phyloP scores from a whole-genome alignment of 257 asterid species.

The Primulina tabacum region DNA sequence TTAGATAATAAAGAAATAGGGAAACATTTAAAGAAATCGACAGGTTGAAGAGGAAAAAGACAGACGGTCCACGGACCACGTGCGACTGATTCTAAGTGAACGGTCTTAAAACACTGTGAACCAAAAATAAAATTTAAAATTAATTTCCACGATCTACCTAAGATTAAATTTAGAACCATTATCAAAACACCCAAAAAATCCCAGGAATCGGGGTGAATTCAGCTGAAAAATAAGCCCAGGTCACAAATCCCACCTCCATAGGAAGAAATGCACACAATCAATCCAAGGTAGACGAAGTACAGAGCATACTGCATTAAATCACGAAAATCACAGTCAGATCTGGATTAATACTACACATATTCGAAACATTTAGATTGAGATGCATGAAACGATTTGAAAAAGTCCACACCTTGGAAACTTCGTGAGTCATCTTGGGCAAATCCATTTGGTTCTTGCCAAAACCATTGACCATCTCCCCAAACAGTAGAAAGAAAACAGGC shows the following conservation, averaged over 20 bases:
- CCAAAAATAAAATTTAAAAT: neutral
- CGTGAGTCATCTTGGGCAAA: constrained; percentile 63
- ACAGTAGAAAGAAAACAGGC: constrained; percentile 94
- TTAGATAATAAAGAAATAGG: constrained; percentile 42
- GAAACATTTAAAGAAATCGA: constrained; percentile 42
- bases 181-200: neutral
- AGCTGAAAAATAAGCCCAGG: constrained; percentile 17
- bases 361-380: neutral
- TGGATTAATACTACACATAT: constrained; percentile 10
- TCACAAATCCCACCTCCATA: constrained; percentile 82
- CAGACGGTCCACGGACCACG: constrained; percentile 97
- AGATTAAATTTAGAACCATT: neutral
- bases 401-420: constrained; percentile 61
- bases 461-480: constrained; percentile 95
- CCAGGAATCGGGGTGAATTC: neutral
- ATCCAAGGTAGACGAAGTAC: constrained; percentile 90
- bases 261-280: constrained; percentile 87
- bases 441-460: constrained; percentile 92
- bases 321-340: constrained; percentile 47
- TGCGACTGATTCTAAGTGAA: constrained; percentile 60
- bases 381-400: neutral
- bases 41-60: constrained; percentile 62
- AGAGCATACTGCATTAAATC: constrained; percentile 76
- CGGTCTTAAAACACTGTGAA: constrained; percentile 30
- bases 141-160: neutral